Base-by-base conservation (phyloP, 2,329 filamentous ascomycete species). In the Cladophialophora yegresii region DNA sequence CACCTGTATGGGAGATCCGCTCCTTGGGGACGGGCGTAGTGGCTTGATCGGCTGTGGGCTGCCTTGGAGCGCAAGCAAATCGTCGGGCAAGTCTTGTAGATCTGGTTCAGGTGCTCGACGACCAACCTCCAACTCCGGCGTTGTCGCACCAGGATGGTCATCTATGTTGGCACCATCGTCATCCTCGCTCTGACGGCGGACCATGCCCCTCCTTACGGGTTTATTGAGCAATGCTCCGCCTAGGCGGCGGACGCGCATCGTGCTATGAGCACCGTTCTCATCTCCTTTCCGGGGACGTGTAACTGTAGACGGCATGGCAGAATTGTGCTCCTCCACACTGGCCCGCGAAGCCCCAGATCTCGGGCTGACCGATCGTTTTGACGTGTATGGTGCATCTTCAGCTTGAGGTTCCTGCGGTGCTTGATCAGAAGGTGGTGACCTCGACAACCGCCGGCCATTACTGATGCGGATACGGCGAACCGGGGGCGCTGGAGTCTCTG, bases 171-270 rank as follows among this genome's bases (percentile, higher is more conserved):
- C 79, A 63, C 75, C 84, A 63, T 75, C 84, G 45, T 89, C 87
- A 67, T 91, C 88, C 67, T 89, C 87, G 71, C 87, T 90, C 71
- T 83, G 80, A 58, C 81, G 80, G 71, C 77, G 78, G 69, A 80
- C 83, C 66, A 89, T 84, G 28, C 90, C 91, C 70, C 92, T 83
- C 61, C 91, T 85, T 22, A 91, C 90, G 30, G 91, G 91, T 0
- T 90, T 91, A 70, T 90, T 92, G 23, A 95, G 80, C 69, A 93
- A 93, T 65, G 86, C 89, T 0, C 91, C 91, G 16, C 88, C 89
- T 13, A 91, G 85, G 66, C 90, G 83, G 77, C 93, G 93, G 64
- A 93, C 81, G 4, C 91, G 85, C 82, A 92, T 85, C 0, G 91
- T 92, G 71, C 88, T 88, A 65, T 91, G 89, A 1, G 86, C 79